Percentiles rank a stretch among this genome's conserved stretches.
Conservation (phyloP, 1,284 basidiomycete species). For the Omphalotus olearius region DNA sequence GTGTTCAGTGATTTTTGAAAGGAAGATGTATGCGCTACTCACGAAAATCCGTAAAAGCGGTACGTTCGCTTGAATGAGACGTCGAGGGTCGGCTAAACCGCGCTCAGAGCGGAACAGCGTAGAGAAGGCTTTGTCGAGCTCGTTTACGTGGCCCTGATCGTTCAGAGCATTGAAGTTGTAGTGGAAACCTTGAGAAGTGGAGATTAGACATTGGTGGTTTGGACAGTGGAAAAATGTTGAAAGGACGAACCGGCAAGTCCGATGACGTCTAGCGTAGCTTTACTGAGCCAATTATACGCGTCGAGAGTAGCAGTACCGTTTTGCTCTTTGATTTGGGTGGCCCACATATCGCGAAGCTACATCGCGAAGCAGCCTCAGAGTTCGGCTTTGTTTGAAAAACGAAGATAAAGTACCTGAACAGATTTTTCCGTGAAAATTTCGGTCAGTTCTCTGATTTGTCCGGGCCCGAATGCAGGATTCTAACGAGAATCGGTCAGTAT, state of each 20-base stretch:
- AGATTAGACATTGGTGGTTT: background rate
- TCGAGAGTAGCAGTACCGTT: conserved; percentile 27
- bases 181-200: conserved; percentile 36
- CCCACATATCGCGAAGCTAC: conserved; percentile 25
- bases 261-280: conserved; percentile 47
- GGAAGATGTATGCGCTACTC: background rate
- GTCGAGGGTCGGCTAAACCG: conserved; percentile 7
- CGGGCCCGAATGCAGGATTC: conserved; percentile 16
- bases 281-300: conserved; percentile 36
- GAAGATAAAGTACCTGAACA: conserved; percentile 4
- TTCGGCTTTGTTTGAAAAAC: too few relatives aligned
- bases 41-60: conserved; percentile 16
- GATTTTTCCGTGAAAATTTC: conserved; percentile 15
- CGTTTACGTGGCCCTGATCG: conserved; percentile 26
- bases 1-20: background rate
- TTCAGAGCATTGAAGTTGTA: conserved; percentile 43
- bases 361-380: too few relatives aligned
- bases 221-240: conserved; percentile 9
- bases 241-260: conserved; percentile 36
- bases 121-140: conserved; percentile 36
- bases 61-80: conserved; percentile 21
- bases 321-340: conserved; percentile 9
- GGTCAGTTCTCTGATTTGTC: conserved; percentile 14
- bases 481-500: background rate
- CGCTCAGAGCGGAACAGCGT: conserved; percentile 16